Evolutionary conservation across 2,329 filamentous ascomycete species (phyloP).

Genomic region (Exophiala mesophila): DNA sequence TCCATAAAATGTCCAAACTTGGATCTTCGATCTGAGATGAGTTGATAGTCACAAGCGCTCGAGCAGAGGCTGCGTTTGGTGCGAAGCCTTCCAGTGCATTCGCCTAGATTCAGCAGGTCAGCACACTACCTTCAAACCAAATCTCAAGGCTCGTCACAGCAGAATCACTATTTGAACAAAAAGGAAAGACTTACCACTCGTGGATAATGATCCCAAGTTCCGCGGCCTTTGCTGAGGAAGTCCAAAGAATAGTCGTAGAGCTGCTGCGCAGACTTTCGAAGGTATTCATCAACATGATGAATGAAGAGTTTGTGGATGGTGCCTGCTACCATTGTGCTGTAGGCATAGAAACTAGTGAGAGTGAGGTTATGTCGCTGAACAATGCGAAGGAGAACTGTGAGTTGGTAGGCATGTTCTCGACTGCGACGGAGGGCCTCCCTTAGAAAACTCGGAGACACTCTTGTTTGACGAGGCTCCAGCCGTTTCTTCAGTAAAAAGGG

Average conservation of each 20-base stretch:
- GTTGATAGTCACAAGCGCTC: slow-evolving; percentile 7
- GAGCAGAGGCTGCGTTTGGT: slow-evolving; percentile 7
- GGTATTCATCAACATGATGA: slow-evolving; percentile 9
- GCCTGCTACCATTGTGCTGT: slow-evolving; percentile 31
- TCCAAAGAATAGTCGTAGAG: slow-evolving; percentile 9
- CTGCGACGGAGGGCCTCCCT: slow-evolving; percentile 27
- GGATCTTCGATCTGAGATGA: slow-evolving; percentile 3
- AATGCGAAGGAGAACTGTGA: slow-evolving; percentile 28
- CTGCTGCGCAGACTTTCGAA: slow-evolving; percentile 6
- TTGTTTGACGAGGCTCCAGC: slow-evolving; percentile 27
- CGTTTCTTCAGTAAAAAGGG: slow-evolving; percentile 32
- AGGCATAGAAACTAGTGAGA: slow-evolving; percentile 32
- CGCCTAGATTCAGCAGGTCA: slow-evolving; percentile 5
- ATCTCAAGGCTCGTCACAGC: no score
- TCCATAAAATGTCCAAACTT: slow-evolving; percentile 6
- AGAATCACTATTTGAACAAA: not conserved
- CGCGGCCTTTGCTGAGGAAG: slow-evolving; percentile 5
- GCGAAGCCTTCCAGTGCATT: slow-evolving; percentile 5
- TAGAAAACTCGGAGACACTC: slow-evolving; percentile 31
- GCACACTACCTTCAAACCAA: no score
- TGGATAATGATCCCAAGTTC: slow-evolving; percentile 11
- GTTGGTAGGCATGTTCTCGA: slow-evolving; percentile 30
- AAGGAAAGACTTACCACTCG: slow-evolving; percentile 8
- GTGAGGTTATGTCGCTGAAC: slow-evolving; percentile 24
- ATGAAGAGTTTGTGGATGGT: slow-evolving; percentile 10